Percentiles rank a stretch among this genome's conserved stretches.
phyloP scores from a whole-genome alignment of 768 basidiomycete genomes.

The Kwoniella newhampshirensis region DNA sequence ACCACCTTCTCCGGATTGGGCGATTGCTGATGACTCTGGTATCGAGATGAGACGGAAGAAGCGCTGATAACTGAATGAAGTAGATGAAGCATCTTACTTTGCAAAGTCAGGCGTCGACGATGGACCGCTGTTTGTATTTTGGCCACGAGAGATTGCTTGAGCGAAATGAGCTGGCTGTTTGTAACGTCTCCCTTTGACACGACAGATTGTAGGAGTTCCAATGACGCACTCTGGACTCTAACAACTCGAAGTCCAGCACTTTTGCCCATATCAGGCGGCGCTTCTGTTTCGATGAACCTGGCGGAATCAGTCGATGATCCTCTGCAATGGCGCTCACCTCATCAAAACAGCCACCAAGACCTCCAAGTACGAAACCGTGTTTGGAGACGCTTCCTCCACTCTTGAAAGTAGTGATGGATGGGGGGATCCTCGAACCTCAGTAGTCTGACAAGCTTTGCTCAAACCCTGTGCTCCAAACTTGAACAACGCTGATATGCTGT shows the following conservation, averaged over 20 bases:
- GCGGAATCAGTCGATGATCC: not conserved
- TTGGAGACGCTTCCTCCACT: conserved; percentile 55
- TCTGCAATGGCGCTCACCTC: conserved; percentile 57
- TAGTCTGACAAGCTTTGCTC: conserved; percentile 68
- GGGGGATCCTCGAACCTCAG: conserved; percentile 65
- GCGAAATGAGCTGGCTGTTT: conserved; percentile 59
- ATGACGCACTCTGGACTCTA: conserved; percentile 67
- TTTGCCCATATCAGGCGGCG: not conserved
- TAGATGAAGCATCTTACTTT: conserved; percentile 89
- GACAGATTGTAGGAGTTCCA: conserved; percentile 80
- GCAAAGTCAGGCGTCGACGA: conserved; percentile 69
- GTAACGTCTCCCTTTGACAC: conserved; percentile 80
- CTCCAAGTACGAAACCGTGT: conserved; percentile 63
- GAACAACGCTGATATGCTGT: conserved; percentile 71
- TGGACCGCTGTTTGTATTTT: conserved; percentile 77
- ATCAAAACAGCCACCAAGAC: conserved; percentile 70
- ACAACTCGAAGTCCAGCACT: not conserved
- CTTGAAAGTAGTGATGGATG: conserved; percentile 65
- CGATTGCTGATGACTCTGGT: conserved; percentile 26
- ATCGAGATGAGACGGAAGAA: conserved; percentile 2
- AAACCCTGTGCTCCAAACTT: conserved; percentile 89
- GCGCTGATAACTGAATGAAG: conserved; percentile 74
- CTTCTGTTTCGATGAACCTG: conserved; percentile 15
- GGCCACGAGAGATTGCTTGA: conserved; percentile 70
- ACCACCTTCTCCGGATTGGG: conserved; percentile 18